Percentiles rank a stretch among this genome's conserved stretches.
These are phyloP conservation scores for Fraxinus velutina DNA, from an alignment of 305 asterid genomes.

Conservation along the genomic window DNA sequence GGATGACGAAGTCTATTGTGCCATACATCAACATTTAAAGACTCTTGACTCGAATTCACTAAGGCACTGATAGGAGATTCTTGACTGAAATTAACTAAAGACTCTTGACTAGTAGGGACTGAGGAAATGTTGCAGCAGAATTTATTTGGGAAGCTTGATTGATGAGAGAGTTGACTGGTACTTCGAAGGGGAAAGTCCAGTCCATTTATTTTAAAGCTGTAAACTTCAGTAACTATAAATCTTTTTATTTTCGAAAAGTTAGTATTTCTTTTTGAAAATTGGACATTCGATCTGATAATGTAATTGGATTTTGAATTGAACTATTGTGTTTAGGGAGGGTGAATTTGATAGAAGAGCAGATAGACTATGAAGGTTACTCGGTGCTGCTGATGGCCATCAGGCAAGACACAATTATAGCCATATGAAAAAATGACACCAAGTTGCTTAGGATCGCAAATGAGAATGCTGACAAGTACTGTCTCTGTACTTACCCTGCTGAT, in stretches of 20 bases:
- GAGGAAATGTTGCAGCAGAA: too few relatives aligned
- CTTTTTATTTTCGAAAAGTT: background rate
- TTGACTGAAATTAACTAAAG: too few relatives aligned
- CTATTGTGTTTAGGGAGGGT: constrained; percentile 60
- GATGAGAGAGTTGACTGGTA: too few relatives aligned
- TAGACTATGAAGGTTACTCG: constrained; percentile 96
- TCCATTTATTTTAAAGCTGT: constrained; percentile 13
- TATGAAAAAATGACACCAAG: constrained; percentile 46
- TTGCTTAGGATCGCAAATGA: constrained; percentile 69
- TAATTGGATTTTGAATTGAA: background rate
- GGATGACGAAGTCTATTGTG: too few relatives aligned
- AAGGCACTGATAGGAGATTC: too few relatives aligned
- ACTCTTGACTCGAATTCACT: too few relatives aligned
- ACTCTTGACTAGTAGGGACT: too few relatives aligned
- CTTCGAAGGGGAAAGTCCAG: constrained; percentile 7
- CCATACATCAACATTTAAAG: too few relatives aligned
- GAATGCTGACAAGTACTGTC: constrained; percentile 45
- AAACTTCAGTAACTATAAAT: background rate
- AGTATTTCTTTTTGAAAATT: background rate
- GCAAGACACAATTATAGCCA: constrained; percentile 86
- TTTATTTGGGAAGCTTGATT: too few relatives aligned
- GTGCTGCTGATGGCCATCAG: constrained; percentile 96
- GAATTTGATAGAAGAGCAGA: constrained; percentile 94
- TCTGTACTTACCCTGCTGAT: constrained; percentile 60
- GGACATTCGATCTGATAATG: background rate